Evolutionary conservation across 2,329 filamentous ascomycete genomes (phyloP), one percentile per base, ranked within the genome.

Genomic region (Tolypocladium tropicale): DNA sequence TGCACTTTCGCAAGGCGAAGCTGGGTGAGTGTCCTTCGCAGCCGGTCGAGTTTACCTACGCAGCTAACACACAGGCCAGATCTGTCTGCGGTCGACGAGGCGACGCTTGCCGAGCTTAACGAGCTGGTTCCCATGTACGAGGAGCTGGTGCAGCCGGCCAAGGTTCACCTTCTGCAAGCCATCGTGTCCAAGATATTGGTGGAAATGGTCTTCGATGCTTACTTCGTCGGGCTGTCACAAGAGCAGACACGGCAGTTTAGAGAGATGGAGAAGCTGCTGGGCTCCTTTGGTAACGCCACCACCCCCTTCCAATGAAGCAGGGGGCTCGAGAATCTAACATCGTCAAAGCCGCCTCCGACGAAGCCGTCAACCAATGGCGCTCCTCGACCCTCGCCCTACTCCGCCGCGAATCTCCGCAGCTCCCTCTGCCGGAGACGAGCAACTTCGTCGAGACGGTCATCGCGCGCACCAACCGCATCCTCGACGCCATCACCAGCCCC

Each of bases 321-420:
- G 34, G 2, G 16, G n/a, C 18, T 7, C 2, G 21, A 18, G 16
- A 43, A 21, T 4, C 21, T 51, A 18, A 30, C 36, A 12, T n/a
- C n/a, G 33, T 43, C 43, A 10, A 56, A 68, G 65, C 67, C 71
- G 74, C 72, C 52, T 75, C 79, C 6, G 71, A 74, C 50, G 78
- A 81, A 59, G 73, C 78, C 33, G 76, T 84, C 59, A 86, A 86
- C 65, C 80, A 84, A 64, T 88, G 84, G 84, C 81, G 85, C 41
- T 81, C 84, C 6, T 74, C 77, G n/a, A 88, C 84, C 2, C 74
- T 87, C 43, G 75, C 80, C 30, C 74, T 84, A 48, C 68, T 88
- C 53, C 77, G 76, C 55, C 81, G 80, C 62, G 80, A 81, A 58
- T 74, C 78, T 6, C 67, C 70, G 18, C 63, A 72, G 36, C 75